Conservation (phyloP, 768 basidiomycete genomes). For the Dendrothele bispora region DNA sequence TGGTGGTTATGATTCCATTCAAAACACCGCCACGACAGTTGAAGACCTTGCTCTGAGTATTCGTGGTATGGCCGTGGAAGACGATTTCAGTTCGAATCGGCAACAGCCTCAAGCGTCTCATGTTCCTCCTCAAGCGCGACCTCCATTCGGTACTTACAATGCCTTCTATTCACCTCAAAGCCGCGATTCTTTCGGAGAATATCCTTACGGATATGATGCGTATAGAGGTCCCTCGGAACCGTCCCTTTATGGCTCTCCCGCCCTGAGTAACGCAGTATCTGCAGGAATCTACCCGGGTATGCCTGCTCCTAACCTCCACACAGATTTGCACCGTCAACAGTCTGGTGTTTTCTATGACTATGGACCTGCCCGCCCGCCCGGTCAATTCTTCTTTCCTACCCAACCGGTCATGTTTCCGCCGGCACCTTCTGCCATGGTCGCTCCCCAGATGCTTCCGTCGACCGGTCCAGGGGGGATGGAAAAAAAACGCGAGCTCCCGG, state of each 20-base stretch:
- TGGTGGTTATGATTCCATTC: conserved; percentile 12
- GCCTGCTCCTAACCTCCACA: conserved; percentile 37
- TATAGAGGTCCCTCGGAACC: conserved; percentile 42
- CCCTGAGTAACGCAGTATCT: conserved; percentile 41
- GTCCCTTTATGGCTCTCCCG: conserved; percentile 49
- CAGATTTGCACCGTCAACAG: conserved; percentile 47
- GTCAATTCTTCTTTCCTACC: conserved; percentile 59
- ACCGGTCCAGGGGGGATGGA: conserved; percentile 41
- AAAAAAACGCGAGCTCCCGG: conserved; percentile 62
- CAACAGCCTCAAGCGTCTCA: conserved; percentile 28
- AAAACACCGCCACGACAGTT: conserved; percentile 37
- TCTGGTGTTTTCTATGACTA: conserved; percentile 63
- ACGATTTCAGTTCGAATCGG: conserved; percentile 44
- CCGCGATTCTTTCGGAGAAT: conserved; percentile 54
- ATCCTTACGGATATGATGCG: conserved; percentile 54
- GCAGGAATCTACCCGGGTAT: conserved; percentile 51
- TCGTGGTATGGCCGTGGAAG: conserved; percentile 62
- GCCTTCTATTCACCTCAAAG: conserved; percentile 61
- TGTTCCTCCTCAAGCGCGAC: conserved; percentile 40
- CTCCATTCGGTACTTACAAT: conserved; percentile 49
- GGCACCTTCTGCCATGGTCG: conserved; percentile 53
- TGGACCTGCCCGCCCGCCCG: conserved; percentile 43
- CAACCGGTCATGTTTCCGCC: conserved; percentile 63
- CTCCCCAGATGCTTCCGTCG: conserved; percentile 44
- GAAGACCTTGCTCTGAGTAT: conserved; percentile 59